Base-by-base conservation (phyloP, 2,329 filamentous ascomycete species). In the Fusarium sp. region DNA sequence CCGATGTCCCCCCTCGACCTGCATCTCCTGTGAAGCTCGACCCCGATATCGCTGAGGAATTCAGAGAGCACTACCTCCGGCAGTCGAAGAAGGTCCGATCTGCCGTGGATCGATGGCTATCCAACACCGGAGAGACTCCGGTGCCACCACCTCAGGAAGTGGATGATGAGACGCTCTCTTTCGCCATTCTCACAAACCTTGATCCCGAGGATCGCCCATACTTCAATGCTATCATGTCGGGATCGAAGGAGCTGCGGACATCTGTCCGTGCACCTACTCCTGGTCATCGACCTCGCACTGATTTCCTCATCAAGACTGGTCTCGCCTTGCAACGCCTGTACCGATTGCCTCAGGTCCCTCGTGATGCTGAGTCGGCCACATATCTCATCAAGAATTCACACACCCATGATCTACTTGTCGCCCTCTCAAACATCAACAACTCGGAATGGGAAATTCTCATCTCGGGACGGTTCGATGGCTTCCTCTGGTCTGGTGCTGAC, bases 371-470 rank as follows among this genome's bases (percentile, higher is more conserved):
- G 81, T 92, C 92, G 7, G 94, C 94, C 14, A 92, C 97, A 76
- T 98, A 94, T 80, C 90, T 98, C 57, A 89, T 98, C 73, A 95
- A 93, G 81, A 93, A 98, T 81, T 92, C 92, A 0, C 87, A 90
- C 14, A 90, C 97, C 58, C 96, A 98, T 81, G 93, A 97, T 79
- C 91, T 98, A 35, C 90, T 98, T 4, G 92, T 94, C 45, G 98
- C 96, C 0, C 88, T 98, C 59, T 92, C 94, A 39, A 94, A 95
- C 62, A 97, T 98, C 77, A 97, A 93, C 80, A 90, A 92, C 56
- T 93, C 94, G n/a, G 96, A 98, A 83, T 98, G 96, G 96, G 96
- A 98, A 72, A 97, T 98, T 65, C 88, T 98, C 14, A 94, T 93
- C 6, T 98, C 96, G 0, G 96, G 96, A 32, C 93, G 96, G 32